These are phyloP conservation scores for Sicyos edulis DNA, from an alignment of 306 rosid species.

Conservation along the genomic window DNA sequence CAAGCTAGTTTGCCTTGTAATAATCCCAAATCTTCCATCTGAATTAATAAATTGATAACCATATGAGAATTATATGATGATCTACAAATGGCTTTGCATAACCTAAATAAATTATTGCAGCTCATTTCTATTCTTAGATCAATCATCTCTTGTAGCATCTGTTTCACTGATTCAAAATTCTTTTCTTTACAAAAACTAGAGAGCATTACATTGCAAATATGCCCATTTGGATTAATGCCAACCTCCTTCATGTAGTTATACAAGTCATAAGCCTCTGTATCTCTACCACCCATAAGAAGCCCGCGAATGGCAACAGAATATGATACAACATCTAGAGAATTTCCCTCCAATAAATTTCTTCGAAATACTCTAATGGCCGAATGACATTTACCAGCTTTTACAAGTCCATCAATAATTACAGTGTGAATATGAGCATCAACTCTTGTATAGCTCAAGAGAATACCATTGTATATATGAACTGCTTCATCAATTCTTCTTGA, in stretches of 20 bases:
- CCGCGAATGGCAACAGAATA: conserved; percentile 44
- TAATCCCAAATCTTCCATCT: conserved; percentile 48
- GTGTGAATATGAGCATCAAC: conserved; percentile 59
- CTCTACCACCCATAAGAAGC: conserved; percentile 45
- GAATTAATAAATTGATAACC: conserved; percentile 29
- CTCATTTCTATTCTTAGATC: conserved; percentile 38
- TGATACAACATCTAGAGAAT: conserved; percentile 43
- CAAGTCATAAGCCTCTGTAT: conserved; percentile 41
- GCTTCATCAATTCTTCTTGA: conserved; percentile 44
- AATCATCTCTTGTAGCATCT: conserved; percentile 54
- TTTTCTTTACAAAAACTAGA: conserved; percentile 34
- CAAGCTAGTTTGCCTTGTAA: conserved; percentile 31
- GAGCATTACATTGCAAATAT: conserved; percentile 43
- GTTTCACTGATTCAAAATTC: conserved; percentile 29
- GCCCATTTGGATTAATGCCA: conserved; percentile 41
- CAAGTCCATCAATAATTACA: conserved; percentile 36
- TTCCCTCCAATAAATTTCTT: conserved; percentile 28
- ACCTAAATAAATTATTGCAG: conserved; percentile 33
- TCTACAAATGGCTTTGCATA: conserved; percentile 28
- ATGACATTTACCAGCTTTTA: conserved; percentile 40
- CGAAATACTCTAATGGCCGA: conserved; percentile 36
- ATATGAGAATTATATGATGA: conserved; percentile 23
- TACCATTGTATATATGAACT: conserved; percentile 40
- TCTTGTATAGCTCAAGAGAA: conserved; percentile 27
- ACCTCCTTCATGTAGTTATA: conserved; percentile 44